Conservation (phyloP, 2,329 filamentous ascomycete genomes). For the Pseudovirgaria hyperparasitica region DNA sequence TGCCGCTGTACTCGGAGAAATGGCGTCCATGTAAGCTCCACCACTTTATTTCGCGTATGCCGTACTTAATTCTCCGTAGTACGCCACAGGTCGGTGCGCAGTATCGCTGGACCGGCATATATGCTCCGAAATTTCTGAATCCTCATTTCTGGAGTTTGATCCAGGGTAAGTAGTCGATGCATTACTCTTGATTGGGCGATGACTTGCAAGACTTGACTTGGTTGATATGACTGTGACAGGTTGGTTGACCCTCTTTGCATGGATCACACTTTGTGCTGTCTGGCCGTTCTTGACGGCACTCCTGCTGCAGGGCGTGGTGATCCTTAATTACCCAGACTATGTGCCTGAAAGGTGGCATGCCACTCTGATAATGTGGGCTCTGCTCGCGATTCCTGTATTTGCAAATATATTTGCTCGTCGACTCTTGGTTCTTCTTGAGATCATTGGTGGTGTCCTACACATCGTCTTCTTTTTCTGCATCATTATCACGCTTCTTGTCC, state of each 20-base stretch:
- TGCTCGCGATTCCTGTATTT: constrained; percentile 22
- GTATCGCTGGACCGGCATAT: constrained; percentile 19
- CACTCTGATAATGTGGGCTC: constrained; percentile 34
- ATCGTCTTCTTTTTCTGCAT: constrained; percentile 36
- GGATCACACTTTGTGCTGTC: constrained; percentile 18
- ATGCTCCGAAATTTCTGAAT: constrained; percentile 11
- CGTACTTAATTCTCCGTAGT: constrained; percentile 4
- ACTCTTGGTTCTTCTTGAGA: constrained; percentile 33
- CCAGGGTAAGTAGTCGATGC: constrained; percentile 11
- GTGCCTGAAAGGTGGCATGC: constrained; percentile 32
- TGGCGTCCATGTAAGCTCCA: constrained; percentile 19
- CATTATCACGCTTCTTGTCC: constrained; percentile 31
- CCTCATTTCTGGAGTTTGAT: constrained; percentile 16
- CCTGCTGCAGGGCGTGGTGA: constrained; percentile 14
- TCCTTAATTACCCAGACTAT: constrained; percentile 27
- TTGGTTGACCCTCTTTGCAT: constrained; percentile 28
- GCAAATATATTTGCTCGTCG: constrained; percentile 34
- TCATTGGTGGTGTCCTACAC: constrained; percentile 32
- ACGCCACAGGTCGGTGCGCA: constrained; percentile 20
- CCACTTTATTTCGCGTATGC: constrained; percentile 11
- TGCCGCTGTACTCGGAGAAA: constrained; percentile 18
- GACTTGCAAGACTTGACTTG: constrained; percentile 13
- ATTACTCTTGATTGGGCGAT: neutral
- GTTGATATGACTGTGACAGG: constrained; percentile 22
- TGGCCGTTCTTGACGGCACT: constrained; percentile 15